These are phyloP conservation scores for Oehlia diaphana DNA, from an alignment of 192 early-diverging fungal species.

Conservation along the genomic window DNA sequence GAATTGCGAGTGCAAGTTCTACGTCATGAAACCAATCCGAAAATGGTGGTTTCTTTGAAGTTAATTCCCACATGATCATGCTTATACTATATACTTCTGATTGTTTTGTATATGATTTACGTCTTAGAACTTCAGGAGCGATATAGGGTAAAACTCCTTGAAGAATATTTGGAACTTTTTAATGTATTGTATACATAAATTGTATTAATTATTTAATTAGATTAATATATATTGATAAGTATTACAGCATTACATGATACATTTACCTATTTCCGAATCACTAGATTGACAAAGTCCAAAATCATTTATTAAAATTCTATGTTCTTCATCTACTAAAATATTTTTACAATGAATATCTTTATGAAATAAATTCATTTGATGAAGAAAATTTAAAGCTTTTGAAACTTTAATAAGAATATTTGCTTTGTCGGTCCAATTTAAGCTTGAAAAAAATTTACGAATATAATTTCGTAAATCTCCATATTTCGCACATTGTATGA, in stretches of 20 bases:
- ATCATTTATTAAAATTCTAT: slow-evolving; percentile 29
- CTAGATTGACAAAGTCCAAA: slow-evolving; percentile 37
- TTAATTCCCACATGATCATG: slow-evolving; percentile 48
- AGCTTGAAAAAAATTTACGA: background rate
- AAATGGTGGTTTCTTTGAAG: slow-evolving; percentile 36
- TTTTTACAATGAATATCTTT: slow-evolving; percentile 7
- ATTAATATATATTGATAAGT: background rate
- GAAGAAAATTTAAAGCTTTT: background rate
- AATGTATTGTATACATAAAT: background rate
- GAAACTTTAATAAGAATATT: background rate
- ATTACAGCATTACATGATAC: background rate
- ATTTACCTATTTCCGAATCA: slow-evolving; percentile 36
- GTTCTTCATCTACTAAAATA: background rate
- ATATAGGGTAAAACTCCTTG: slow-evolving; percentile 43
- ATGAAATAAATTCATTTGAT: background rate
- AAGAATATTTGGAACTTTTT: background rate
- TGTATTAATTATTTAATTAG: background rate
- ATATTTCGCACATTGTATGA: background rate
- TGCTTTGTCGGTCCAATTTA: background rate
- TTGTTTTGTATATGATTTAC: slow-evolving; percentile 33
- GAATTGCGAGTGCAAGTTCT: background rate
- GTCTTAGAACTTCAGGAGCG: slow-evolving; percentile 38
- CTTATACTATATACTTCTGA: slow-evolving; percentile 43
- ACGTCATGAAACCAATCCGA: background rate
- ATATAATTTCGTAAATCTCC: background rate